Percentiles rank a stretch among this genome's conserved stretches.
phyloP scores from a whole-genome alignment of 371 early-diverging fungal species.

The Mortierella polycephala region DNA sequence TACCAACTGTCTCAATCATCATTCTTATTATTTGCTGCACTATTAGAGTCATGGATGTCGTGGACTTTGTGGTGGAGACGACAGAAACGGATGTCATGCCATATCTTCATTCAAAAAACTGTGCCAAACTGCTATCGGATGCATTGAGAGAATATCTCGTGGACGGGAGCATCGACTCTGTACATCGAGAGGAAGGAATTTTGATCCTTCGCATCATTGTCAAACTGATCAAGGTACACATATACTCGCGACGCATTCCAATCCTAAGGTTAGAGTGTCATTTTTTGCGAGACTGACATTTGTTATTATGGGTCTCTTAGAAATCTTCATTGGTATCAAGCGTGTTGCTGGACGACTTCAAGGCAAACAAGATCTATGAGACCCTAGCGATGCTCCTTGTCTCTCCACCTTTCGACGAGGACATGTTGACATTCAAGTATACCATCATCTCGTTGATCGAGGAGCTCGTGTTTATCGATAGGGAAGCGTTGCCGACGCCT shows the following conservation, averaged over 20 bases:
- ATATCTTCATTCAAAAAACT: slow-evolving; percentile 42
- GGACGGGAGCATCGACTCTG: slow-evolving; percentile 52
- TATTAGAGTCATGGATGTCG: slow-evolving; percentile 47
- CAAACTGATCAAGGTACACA: slow-evolving; percentile 48
- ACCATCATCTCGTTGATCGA: slow-evolving; percentile 58
- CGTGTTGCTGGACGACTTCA: slow-evolving; percentile 60
- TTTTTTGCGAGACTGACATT: not conserved
- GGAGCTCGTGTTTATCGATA: slow-evolving; percentile 63
- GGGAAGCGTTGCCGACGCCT: slow-evolving; percentile 58
- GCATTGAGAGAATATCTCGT: slow-evolving; percentile 49
- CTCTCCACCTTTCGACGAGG: slow-evolving; percentile 55
- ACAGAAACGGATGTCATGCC: slow-evolving; percentile 53
- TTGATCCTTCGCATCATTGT: slow-evolving; percentile 50
- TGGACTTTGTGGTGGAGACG: slow-evolving; percentile 51
- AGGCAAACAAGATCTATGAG: slow-evolving; percentile 56
- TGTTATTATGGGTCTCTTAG: slow-evolving; percentile 4
- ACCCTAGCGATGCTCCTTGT: slow-evolving; percentile 55
- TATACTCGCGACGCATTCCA: too few species aligned
- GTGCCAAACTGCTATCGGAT: slow-evolving; percentile 48
- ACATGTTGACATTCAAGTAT: slow-evolving; percentile 56
- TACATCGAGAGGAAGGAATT: slow-evolving; percentile 53
- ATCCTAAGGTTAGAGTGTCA: too few species aligned
- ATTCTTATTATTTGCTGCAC: not conserved
- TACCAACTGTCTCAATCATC: not conserved
- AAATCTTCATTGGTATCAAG: slow-evolving; percentile 53